Percentiles rank a stretch among this genome's conserved stretches.
phyloP scores from a whole-genome alignment of 192 early-diverging fungal genomes.

The Coemansia sp. region DNA sequence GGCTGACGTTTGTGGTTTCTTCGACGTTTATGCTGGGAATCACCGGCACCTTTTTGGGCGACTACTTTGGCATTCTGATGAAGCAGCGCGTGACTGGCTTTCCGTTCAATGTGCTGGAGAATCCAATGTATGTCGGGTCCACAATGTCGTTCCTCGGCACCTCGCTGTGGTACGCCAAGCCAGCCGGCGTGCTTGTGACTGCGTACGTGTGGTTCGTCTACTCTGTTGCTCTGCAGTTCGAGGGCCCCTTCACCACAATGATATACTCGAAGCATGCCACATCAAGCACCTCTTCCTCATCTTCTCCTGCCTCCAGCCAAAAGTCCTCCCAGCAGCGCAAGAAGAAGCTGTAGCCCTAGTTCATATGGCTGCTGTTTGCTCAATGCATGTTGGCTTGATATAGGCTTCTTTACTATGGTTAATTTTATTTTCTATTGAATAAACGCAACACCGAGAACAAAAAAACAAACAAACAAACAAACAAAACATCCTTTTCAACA shows the following conservation, averaged over 20 bases:
- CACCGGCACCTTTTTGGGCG: constrained; percentile 91
- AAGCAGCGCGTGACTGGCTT: constrained; percentile 81
- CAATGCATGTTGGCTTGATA: too few species aligned
- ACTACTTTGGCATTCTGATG: constrained; percentile 95
- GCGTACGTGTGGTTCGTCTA: constrained; percentile 75
- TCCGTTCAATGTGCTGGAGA: constrained; percentile 88
- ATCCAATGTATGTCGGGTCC: constrained; percentile 96
- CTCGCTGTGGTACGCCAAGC: constrained; percentile 74
- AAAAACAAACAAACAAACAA: background rate
- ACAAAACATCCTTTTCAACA: background rate
- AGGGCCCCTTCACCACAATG: constrained; percentile 82
- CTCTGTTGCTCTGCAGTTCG: constrained; percentile 70
- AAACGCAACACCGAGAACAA: too few species aligned
- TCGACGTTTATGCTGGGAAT: constrained; percentile 87
- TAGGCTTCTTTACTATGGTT: background rate
- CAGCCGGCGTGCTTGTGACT: constrained; percentile 72
- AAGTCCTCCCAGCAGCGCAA: constrained; percentile 12
- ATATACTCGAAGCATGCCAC: constrained; percentile 70
- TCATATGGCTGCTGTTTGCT: too few species aligned
- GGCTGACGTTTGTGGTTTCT: constrained; percentile 76
- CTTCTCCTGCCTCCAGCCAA: background rate
- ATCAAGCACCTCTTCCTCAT: background rate
- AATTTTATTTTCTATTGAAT: background rate
- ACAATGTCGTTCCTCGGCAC: constrained; percentile 83
- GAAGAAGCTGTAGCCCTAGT: constrained; percentile 44